A percentile compares a stretch with the other conserved stretches of the same genome.
phyloP scores from a whole-genome alignment of 164 flowering plant species.

The Dillenia suffruticosa region DNA sequence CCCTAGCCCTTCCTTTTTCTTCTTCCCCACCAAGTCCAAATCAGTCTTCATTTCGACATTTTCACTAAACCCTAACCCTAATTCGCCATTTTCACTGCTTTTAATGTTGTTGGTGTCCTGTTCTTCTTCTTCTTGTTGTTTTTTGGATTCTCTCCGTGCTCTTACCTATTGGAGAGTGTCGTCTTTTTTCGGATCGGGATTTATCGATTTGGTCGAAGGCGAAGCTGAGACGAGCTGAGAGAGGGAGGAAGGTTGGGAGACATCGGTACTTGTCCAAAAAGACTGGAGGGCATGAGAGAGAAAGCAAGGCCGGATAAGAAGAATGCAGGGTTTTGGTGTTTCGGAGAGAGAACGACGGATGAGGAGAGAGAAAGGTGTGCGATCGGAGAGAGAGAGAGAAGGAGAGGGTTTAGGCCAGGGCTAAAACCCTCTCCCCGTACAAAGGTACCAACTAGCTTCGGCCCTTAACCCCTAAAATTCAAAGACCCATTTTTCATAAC shows the following conservation, averaged over 20 bases:
- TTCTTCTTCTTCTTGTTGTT: constrained; percentile 14
- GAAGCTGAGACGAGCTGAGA: constrained; percentile 89
- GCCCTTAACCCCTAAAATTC: constrained; percentile 5
- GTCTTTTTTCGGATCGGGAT: constrained; percentile 57
- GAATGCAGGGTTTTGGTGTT: constrained; percentile 7
- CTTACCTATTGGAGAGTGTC: constrained; percentile 78
- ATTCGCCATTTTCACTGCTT: background rate
- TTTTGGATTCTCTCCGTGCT: constrained; percentile 75
- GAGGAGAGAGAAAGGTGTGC: constrained; percentile 29
- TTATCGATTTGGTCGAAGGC: constrained; percentile 93
- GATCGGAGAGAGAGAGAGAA: constrained; percentile 14
- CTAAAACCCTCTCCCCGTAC: constrained; percentile 9
- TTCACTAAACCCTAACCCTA: background rate
- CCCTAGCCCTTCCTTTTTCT: constrained; percentile 17
- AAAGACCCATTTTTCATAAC: no score
- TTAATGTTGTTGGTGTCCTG: background rate
- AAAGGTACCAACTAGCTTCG: background rate
- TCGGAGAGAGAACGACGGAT: constrained; percentile 17
- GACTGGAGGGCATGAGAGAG: constrained; percentile 1
- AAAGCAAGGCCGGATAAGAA: constrained; percentile 2
- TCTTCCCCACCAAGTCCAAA: constrained; percentile 6
- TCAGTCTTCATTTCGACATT: constrained; percentile 2
- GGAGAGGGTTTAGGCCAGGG: background rate
- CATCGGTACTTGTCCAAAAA: no score
- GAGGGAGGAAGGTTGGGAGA: constrained; percentile 14